Base-by-base conservation (phyloP, 225 moss, liverwort and hornwort genomes). In the Polytrichum commune region DNA sequence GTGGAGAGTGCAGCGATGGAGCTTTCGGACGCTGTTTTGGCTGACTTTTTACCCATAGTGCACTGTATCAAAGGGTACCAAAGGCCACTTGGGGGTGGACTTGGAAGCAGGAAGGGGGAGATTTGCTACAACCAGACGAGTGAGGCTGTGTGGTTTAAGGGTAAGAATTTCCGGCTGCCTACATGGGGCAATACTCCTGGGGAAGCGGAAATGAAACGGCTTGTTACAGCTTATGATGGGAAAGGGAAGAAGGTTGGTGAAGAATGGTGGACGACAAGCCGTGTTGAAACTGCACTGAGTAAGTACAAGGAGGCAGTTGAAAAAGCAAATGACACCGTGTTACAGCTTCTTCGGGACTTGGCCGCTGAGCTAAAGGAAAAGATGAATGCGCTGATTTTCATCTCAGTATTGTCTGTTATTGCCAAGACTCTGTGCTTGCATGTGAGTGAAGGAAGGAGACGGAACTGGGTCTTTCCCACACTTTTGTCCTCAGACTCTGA, bases 201-300 rank as follows among this genome's bases (percentile, higher is more conserved):
- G 10, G 98, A 98, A 71, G 91, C 82, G 29, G 95, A 98, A 73
- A 95, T 95, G 79, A 90, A 85, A 73, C 73, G 68, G 1, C 69
- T 98, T 73, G 73, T 85, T 63, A 72, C 90, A 57, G 98, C 98
- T 10, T 67, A 78, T 54, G 95, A 98, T 82, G 72, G 79, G 7
- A 98, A 98, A 74, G 95, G 90, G 20, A 93, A 87, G 73, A 95
- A 83, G 65, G 83, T 78, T 5, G 95, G 98, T 13, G 95, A 98
- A 56, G 93, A 98, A 29, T 95, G 90, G 95, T 93, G 87, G 78
- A 93, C 91, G 7, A 93, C 93, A 10, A 76, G 60, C 5, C 73
- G 80, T 3, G 90, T 98, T 9, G 90, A 95, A 63, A 73, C 76
- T 25, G 91, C 95, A 24, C 74, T 98, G 33, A 75, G 56, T 7